These are phyloP conservation scores for Allium cepa DNA, from an alignment of 106 monocot genomes.

Conservation along the genomic window DNA sequence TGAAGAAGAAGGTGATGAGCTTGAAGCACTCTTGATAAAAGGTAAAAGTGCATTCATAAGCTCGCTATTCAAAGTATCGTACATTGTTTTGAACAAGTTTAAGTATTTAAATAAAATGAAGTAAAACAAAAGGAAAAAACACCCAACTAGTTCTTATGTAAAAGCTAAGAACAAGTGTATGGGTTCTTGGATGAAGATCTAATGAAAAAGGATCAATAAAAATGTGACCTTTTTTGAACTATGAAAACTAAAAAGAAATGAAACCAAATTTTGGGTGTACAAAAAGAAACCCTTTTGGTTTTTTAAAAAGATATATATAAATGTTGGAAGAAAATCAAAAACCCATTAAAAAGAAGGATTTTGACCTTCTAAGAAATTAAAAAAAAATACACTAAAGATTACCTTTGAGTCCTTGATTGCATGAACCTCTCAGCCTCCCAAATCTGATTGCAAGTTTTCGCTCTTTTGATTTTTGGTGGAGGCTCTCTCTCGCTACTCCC, in stretches of 20 bases:
- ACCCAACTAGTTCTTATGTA: slow-evolving; percentile 29
- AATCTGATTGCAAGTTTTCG: no score
- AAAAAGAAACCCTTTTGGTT: slow-evolving; percentile 32
- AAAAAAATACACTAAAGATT: no score
- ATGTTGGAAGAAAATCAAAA: slow-evolving; percentile 12
- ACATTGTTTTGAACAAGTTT: no score
- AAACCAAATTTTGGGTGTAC: slow-evolving; percentile 11
- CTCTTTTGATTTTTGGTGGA: no score
- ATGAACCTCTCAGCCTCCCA: no score
- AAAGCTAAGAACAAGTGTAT: slow-evolving; percentile 14
- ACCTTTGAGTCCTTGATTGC: no score
- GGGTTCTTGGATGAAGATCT: not conserved
- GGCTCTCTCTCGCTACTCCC: no score
- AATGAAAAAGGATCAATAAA: slow-evolving; percentile 6
- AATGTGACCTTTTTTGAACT: not conserved
- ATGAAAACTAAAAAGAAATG: not conserved
- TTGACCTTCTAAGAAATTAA: slow-evolving; percentile 18
- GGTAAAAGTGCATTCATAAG: slow-evolving; percentile 76
- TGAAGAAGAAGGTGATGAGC: slow-evolving; percentile 4
- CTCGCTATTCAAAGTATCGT: slow-evolving; percentile 37
- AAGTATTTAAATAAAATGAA: not conserved
- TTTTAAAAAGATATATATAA: no score
- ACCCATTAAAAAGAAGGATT: slow-evolving; percentile 25
- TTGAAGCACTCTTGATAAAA: slow-evolving; percentile 62
- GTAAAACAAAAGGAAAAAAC: slow-evolving; percentile 17